Percentiles rank a stretch among this genome's conserved stretches.
These are phyloP conservation scores for Furcasterigmium sp. DNA, from an alignment of 2,329 filamentous ascomycete species.

Conservation along the genomic window DNA sequence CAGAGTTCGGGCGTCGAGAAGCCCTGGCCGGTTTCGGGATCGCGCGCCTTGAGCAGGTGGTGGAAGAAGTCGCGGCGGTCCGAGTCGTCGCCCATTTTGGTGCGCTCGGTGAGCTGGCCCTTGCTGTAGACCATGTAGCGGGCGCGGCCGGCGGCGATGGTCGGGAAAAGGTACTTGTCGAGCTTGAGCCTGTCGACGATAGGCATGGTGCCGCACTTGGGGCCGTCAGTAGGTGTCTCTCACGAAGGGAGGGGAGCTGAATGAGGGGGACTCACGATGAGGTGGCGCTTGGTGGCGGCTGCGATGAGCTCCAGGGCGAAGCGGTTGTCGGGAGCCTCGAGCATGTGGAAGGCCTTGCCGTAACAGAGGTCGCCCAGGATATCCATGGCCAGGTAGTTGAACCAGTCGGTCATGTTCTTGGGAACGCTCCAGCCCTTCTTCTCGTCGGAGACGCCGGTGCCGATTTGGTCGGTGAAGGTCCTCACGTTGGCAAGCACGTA, in stretches of 20 bases:
- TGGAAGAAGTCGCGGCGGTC: slow-evolving; percentile 73
- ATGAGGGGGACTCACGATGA: slow-evolving; percentile 48
- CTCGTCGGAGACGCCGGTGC: slow-evolving; percentile 30
- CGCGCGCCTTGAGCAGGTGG: slow-evolving; percentile 65
- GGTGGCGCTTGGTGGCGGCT: slow-evolving; percentile 61
- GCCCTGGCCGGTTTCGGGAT: slow-evolving; percentile 64
- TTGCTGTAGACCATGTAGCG: slow-evolving; percentile 69
- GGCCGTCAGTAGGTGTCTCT: slow-evolving; percentile 1
- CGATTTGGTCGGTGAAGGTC: slow-evolving; percentile 59
- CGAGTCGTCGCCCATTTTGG: slow-evolving; percentile 58
- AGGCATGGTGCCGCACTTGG: slow-evolving; percentile 66
- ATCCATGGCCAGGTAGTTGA: slow-evolving; percentile 58
- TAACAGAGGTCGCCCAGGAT: slow-evolving; percentile 57
- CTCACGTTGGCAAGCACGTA: slow-evolving; percentile 62
- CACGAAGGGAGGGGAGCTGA: not conserved
- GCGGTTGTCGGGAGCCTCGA: slow-evolving; percentile 53
- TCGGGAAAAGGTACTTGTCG: slow-evolving; percentile 63
- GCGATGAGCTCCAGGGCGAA: slow-evolving; percentile 64
- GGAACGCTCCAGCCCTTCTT: slow-evolving; percentile 52
- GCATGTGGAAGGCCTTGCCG: slow-evolving; percentile 58
- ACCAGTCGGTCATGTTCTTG: slow-evolving; percentile 60
- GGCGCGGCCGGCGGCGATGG: slow-evolving; percentile 60
- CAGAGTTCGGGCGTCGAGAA: slow-evolving; percentile 63
- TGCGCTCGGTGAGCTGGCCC: slow-evolving; percentile 60
- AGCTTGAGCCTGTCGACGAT: slow-evolving; percentile 60